Base-by-base conservation (phyloP, 805 yeast genomes). In the Candida awuae region DNA sequence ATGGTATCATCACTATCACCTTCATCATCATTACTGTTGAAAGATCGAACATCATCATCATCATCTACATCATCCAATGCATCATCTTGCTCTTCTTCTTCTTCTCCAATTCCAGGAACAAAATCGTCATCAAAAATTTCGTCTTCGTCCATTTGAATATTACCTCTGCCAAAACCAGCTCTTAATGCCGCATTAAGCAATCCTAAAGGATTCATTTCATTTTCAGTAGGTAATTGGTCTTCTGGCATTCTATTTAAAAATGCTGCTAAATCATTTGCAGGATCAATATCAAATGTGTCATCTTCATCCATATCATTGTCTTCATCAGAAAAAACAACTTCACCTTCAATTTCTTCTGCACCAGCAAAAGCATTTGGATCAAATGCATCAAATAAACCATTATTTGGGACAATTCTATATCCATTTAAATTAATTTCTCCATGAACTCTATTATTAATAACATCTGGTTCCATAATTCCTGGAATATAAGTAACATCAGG, bases 341-440 rank as follows among this genome's bases (percentile, higher is more conserved):
- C 47, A 18, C 38, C 47, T 22, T 39, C 45, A 9, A 43, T 49
- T 18, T 43, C 48, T 8, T 36, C 35, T 4, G 13, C 42, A 41
- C 27, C 44, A 45, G 21, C 43, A 46, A 26, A 50, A 12, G 46
- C 42, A 30, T 42, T 48, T 25, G 46, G 53, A 31, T 44, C 52
- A 36, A 49, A 51, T 15, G 49, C 47, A 16, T 48, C 49, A 22
- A 45, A 18, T n/a, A 35, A 12, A 43, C 53, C 34, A 47, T 55
- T 31, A 38, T 44, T 25, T 37, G 52, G 29, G 13, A 19, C 32
- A n/a, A 19, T 21, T 21, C 22, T 44, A 21, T 46, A 41, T 9
- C 52, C 49, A 16, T 46, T 53, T 25, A 55, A 43, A 38, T 53
- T 37, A 23, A 51, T 45, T 26, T 50, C 42, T 19, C 8, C 13